A percentile compares a stretch with the other conserved stretches of the same genome.
These are phyloP conservation scores for Mycena citricolor DNA, from an alignment of 1,284 basidiomycete species.

Conservation along the genomic window DNA sequence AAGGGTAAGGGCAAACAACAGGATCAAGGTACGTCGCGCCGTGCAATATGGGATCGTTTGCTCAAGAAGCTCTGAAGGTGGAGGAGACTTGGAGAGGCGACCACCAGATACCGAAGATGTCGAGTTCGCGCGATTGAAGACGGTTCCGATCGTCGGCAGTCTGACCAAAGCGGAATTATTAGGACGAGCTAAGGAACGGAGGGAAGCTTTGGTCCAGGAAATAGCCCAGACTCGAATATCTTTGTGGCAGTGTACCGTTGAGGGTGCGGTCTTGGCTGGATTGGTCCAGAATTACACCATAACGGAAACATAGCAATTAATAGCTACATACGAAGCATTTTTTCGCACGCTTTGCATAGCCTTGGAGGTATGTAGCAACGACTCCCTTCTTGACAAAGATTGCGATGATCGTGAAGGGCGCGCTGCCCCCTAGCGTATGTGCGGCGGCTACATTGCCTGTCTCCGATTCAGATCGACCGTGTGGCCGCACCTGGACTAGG, in stretches of 20 bases:
- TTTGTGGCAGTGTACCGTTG: conserved; percentile 73
- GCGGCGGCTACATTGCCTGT: too few relatives aligned
- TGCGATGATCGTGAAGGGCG: too few relatives aligned
- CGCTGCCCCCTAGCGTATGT: too few relatives aligned
- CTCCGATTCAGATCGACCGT: too few relatives aligned
- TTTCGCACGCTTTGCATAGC: too few relatives aligned
- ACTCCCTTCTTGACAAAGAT: too few relatives aligned
- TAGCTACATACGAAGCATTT: too few relatives aligned
- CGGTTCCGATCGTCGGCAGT: conserved; percentile 16
- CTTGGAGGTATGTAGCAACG: too few relatives aligned
- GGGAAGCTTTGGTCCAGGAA: conserved; percentile 51
- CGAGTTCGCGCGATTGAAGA: conserved; percentile 9
- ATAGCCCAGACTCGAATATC: conserved; percentile 60
- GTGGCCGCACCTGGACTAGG: too few relatives aligned
- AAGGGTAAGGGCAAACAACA: conserved; percentile 12
- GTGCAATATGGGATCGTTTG: conserved; percentile 31
- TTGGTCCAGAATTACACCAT: conserved; percentile 41
- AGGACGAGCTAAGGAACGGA: conserved; percentile 50
- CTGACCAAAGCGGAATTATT: conserved; percentile 45
- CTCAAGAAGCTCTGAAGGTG: conserved; percentile 25
- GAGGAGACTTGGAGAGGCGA: conserved; percentile 5
- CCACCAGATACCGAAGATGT: conserved; percentile 29
- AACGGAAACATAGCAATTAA: too few relatives aligned
- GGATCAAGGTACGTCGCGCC: conserved; percentile 41
- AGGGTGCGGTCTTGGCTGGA: conserved; percentile 64